These are phyloP conservation scores for Bathelium albidoporum DNA, from an alignment of 495 filamentous ascomycete genomes.

Conservation along the genomic window DNA sequence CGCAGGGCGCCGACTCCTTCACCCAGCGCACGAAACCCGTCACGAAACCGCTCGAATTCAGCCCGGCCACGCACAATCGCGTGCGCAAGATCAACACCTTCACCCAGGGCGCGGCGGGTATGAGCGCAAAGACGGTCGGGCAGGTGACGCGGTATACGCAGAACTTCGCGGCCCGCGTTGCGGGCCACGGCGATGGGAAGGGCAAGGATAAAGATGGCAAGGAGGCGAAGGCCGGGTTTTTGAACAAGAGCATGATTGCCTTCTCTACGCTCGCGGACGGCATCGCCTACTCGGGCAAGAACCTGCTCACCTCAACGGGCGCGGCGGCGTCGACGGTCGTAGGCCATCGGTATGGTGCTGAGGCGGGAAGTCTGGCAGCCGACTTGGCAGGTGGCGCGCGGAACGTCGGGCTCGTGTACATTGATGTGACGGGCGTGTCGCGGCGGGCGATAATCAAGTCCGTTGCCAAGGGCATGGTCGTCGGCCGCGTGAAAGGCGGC, in stretches of 20 bases:
- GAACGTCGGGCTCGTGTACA: slow-evolving; percentile 96
- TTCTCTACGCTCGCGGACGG: slow-evolving; percentile 94
- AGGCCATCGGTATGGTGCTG: slow-evolving; percentile 69
- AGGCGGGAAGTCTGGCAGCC: slow-evolving; percentile 65
- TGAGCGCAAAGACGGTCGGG: slow-evolving; percentile 81
- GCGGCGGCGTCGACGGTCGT: slow-evolving; percentile 72
- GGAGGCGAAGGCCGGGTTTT: slow-evolving; percentile 72
- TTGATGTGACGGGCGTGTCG: slow-evolving; percentile 87
- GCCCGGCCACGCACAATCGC: slow-evolving; percentile 69
- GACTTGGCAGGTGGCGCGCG: slow-evolving; percentile 75
- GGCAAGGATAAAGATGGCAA: slow-evolving; percentile 54
- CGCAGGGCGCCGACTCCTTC: slow-evolving; percentile 68
- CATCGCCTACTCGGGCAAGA: slow-evolving; percentile 71
- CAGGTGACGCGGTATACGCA: slow-evolving; percentile 72
- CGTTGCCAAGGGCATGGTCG: slow-evolving; percentile 97
- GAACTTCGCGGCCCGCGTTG: slow-evolving; percentile 69
- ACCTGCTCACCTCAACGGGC: slow-evolving; percentile 60
- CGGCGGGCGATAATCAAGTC: slow-evolving; percentile 78
- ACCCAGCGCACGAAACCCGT: slow-evolving; percentile 66
- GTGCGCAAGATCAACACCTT: slow-evolving; percentile 77
- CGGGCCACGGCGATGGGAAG: slow-evolving; percentile 49
- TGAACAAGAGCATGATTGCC: slow-evolving; percentile 93
- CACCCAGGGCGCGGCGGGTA: slow-evolving; percentile 60
- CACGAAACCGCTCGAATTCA: slow-evolving; percentile 74
- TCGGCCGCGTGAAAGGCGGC: slow-evolving; percentile 72